Base-by-base conservation (phyloP, 2,329 filamentous ascomycete genomes). In the Incumbomyces delicatus region DNA sequence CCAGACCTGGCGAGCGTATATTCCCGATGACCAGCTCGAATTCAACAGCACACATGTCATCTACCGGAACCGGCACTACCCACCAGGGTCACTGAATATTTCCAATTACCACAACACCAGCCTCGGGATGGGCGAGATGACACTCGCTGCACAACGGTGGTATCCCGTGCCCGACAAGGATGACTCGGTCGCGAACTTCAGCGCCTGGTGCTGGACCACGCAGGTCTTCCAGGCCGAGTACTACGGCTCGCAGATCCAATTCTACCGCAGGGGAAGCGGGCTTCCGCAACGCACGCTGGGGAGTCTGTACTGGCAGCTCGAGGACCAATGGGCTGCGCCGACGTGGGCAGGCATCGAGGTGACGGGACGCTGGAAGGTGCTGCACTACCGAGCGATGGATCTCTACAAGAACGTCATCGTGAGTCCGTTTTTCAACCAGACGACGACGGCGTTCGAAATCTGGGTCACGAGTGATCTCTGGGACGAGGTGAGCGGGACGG, bases 291-390 rank as follows among this genome's bases (percentile, higher is more conserved):
- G 76, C 0, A 76, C 81, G 53, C 66, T 81, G 2, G 78, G 78
- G 0, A 71, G 69, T 10, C 58, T 83, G 4, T 81, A 81, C 58
- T 83, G 78, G 79, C 78, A 82, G 56, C 65, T 83, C 1, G 77
- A 82, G 53, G 78, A 82, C 55, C 74, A 79, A 48, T 80, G 77
- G 77, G 76, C 78, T 52, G 77, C 76, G 1, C 77, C 78, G 0
- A 79, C 76, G 0, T 82, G 78, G 78, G 75, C 78, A 0, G 73
- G 76, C 0, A 74, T 81, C 30, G 78, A 82, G 57, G 80, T 80
- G 50, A 73, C 75, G 41, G 77, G 77, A 1, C 65, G 78, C 1
- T 81, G 77, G 77, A 81, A 82, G 58, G 68, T 79, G 0, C 60
- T 81, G 14, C 77, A 81, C 49, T 77, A 81, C 47, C 64, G 70